Evolutionary conservation across 306 rosid genomes (phyloP), one percentile per base, ranked within the genome.

Genomic region (Crotalaria pallida): DNA sequence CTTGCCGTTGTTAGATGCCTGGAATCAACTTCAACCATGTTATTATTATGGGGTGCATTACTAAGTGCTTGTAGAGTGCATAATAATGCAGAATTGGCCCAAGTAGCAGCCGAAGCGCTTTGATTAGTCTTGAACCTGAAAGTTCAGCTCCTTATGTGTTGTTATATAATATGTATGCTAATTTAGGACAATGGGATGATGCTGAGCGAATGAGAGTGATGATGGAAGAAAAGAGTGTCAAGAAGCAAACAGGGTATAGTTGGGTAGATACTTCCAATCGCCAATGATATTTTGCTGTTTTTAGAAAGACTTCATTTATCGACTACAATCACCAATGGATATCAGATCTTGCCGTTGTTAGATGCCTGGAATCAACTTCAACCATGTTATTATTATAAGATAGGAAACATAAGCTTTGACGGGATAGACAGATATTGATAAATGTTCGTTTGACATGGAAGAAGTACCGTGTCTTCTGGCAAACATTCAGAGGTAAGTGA

Each of bases 11-110:
- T 45, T 65, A 62, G 63, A 53, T 47, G 47, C 58, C 18, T 15
- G 26, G 45, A 4, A 33, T 67, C 79, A 52, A 43, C 59, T 48
- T 75, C 65, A 61, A 16, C 29, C 55, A n/a, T n/a, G n/a, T n/a
- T n/a, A n/a, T n/a, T n/a, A n/a, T n/a, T n/a, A n/a, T 82, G 86
- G 86, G 83, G 86, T 53, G 83, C 86, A 47, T 52, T 82, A 31
- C 73, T 82, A n/a, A 81, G 86, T 63, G 76, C 66, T 66, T 82
- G 86, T 60, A 82, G 83, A 71, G 70, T 82, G 49, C 83, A 82
- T 75, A 71, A 61, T 72, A 79, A 79, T 45, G 83, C 71, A 75
- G 81, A 75, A 29, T 66, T 82, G 53, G 86, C 81, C 49, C 55
- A 59, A 45, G 61, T 66, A 26, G 86, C 83, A 27, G 83, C 83